Base-by-base conservation (phyloP, 352 stramenopile genomes). In the Phytophthora quininea region DNA sequence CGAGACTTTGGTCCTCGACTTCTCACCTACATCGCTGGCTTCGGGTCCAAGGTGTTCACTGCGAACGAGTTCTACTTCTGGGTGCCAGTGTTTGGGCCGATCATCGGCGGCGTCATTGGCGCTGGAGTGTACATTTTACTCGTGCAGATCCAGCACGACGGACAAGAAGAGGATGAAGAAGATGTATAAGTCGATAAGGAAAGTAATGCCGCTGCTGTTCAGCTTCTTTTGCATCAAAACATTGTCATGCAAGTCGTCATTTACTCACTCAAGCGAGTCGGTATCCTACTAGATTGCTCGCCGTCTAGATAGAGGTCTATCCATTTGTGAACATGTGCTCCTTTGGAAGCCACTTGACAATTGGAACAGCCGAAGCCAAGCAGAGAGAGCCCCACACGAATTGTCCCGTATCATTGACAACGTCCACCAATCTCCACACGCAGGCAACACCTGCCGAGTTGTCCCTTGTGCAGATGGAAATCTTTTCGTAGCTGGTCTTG, bases 1-100 rank as follows among this genome's bases (percentile, higher is more conserved):
- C 67, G 74, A 1, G 79, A 87, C 61, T 81, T 87, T 38, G 75
- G 70, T 12, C 73, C 70, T 11, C 66, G 78, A 12, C 7, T 77
- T 10, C 75, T 88, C 58, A 88, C 77, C n/a, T 75, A 58, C 55
- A 62, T 74, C 9, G 78, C 79, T 37, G 81, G 81, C 35, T 90
- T 77, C 67, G 81, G 80, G 30, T 72, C 71, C 3, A 72, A 83
- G 51, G 81, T 90, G 49, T 90, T 88, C 52, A 85, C 78, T 19
- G 48, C 67, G 3, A 60, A 58, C 43, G 73, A 69, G 54, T 70
- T 76, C 67, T 90, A 90, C 79, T 90, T 90, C 58, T 88, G 76
- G 79, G 82, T 84, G 40, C 79, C 77, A 11, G 73, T 90, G 27
- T 64, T 85, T 4, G 79, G 64, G n/a, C 81, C 79, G 12, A 52